Evolutionary conservation across 2,329 filamentous ascomycete species (phyloP).

Genomic region (Lasiodiplodia sp.): DNA sequence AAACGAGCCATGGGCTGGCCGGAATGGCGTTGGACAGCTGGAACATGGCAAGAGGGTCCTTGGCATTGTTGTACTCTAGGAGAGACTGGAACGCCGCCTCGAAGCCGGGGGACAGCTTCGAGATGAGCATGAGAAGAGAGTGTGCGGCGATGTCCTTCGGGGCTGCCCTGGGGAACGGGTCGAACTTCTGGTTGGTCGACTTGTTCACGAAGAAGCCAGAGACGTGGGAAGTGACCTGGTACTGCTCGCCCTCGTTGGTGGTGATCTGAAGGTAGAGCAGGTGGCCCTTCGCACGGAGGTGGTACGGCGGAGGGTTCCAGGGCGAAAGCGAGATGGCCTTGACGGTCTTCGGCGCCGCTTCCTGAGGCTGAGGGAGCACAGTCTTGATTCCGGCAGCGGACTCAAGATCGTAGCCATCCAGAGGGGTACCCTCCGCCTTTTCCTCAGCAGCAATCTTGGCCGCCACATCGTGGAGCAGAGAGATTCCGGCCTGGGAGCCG

Average conservation of each 20-base stretch:
- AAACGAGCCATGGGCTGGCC: constrained; percentile 89
- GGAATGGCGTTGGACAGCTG: constrained; percentile 96
- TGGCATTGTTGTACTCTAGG: constrained; percentile 83
- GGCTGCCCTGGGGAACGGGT: constrained; percentile 79
- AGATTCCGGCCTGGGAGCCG: constrained; percentile 83
- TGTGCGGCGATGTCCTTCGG: constrained; percentile 83
- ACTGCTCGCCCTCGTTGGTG: constrained; percentile 93
- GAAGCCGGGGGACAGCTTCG: constrained; percentile 84
- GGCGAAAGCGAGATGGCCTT: constrained; percentile 87
- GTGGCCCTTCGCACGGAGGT: constrained; percentile 89
- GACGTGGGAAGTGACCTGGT: constrained; percentile 90
- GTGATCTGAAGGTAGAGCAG: constrained; percentile 87
- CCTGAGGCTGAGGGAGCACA: constrained; percentile 71
- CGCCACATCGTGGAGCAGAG: constrained; percentile 85
- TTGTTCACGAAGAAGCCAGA: constrained; percentile 98
- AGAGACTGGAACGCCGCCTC: constrained; percentile 75
- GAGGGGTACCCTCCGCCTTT: constrained; percentile 43
- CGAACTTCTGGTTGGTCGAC: constrained; percentile 93
- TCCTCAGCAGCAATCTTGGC: constrained; percentile 65
- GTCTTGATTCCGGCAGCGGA: constrained; percentile 71
- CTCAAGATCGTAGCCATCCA: constrained; percentile 80
- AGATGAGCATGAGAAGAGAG: constrained; percentile 83
- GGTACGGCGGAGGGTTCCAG: constrained; percentile 95
- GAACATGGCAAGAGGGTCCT: constrained; percentile 90
- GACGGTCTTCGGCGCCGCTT: constrained; percentile 83